Evolutionary conservation across 805 yeast genomes (phyloP).

Genomic region (Barnettozyma salicaria): DNA sequence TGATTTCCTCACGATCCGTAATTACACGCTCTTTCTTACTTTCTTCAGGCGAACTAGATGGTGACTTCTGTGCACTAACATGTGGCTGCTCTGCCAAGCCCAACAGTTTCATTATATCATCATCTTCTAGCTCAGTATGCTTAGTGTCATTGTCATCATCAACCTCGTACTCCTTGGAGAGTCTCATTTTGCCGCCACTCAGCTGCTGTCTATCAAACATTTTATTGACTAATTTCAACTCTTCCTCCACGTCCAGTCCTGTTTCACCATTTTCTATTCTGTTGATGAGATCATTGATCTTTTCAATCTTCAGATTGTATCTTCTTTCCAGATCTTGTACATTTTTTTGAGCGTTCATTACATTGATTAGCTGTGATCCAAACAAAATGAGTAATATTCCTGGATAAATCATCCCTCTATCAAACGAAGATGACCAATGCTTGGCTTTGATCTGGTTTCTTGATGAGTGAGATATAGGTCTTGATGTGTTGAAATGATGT

Average conservation of each 20-base stretch:
- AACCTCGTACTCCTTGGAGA: conserved; percentile 17
- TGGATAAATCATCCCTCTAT: conserved; percentile 33
- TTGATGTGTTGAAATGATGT: background rate
- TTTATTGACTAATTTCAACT: conserved; percentile 33
- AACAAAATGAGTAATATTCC: conserved; percentile 37
- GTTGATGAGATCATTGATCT: conserved; percentile 34
- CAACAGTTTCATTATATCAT: conserved; percentile 13
- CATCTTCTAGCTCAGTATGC: conserved; percentile 12
- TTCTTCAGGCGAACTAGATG: no score
- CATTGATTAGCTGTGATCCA: conserved; percentile 42
- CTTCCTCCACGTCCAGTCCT: conserved; percentile 34
- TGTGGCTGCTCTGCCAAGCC: no score
- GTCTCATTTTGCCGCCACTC: conserved; percentile 6
- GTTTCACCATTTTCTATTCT: conserved; percentile 34
- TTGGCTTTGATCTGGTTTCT: background rate
- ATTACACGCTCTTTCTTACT: conserved; percentile 9
- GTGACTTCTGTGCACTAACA: no score
- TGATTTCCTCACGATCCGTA: conserved; percentile 13
- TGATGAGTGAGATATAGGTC: background rate
- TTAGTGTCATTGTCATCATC: conserved; percentile 11
- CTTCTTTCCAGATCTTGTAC: conserved; percentile 35
- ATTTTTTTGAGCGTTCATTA: conserved; percentile 37
- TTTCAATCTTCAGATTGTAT: conserved; percentile 32
- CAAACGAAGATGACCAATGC: conserved; percentile 23
- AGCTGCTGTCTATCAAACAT: conserved; percentile 23